Base-by-base conservation (phyloP, 257 asterid genomes). In the Primulina eburnea region DNA sequence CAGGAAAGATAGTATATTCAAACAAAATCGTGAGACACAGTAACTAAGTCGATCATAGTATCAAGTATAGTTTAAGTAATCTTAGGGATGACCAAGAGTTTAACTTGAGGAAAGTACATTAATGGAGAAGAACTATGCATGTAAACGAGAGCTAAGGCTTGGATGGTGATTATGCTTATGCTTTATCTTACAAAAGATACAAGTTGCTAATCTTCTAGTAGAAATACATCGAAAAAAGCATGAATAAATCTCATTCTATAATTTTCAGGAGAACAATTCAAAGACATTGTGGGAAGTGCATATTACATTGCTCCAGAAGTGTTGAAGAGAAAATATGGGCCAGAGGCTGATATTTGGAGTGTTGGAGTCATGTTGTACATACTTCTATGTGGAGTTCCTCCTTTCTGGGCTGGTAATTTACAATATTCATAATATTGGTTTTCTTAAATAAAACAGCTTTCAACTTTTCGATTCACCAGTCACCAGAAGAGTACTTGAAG, bases 251-350 rank as follows among this genome's bases (percentile, higher is more conserved):
- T 60, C 60, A 12, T 20, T 60, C 5, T 79, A 35, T 64, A 8
- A 38, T 56, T 58, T 63, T 65, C 89, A 86, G 90, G 92, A 67
- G 87, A 87, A 55, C 64, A 75, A 18, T 84, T 82, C 80, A 84
- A 84, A 55, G 92, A 87, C 77, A 82, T 86, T 9, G 92, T 82
- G 28, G 89, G 92, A 2, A 86, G 92, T 37, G 92, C 92, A 21
- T 86, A 86, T 59, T 86, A 86, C 65, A 87, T 84, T 28, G 90
- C 92, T 26, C 90, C 92, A 1, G 90, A 87, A 75, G 92, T 87
- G 37, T 69, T 87, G 72, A 82, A 79, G 83, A 81, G 87, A 63
- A 76, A 63, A 68, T 84, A 84, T 16, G 90, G 90, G 16, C 90
- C 92, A 24, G 89, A 84, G 37, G 88, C 79, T 12, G 92, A 86